Evolutionary conservation across 2,329 filamentous ascomycete genomes (phyloP).

Genomic region (Arthrinium phaeospermum): DNA sequence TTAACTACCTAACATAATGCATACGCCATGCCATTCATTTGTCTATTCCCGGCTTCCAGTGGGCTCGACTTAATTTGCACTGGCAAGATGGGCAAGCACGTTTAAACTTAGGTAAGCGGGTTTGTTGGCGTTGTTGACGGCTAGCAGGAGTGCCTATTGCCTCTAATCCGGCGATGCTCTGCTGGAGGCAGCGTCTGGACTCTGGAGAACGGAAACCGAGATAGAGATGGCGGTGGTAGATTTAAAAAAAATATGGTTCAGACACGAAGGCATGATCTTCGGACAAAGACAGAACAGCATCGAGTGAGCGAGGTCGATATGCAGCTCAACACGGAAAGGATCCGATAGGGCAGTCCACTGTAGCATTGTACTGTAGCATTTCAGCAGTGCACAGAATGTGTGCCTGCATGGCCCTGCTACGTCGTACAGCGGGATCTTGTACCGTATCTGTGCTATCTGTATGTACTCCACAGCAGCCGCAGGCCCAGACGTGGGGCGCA

Average conservation of each 20-base stretch:
- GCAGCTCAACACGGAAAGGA: not conserved
- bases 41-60: too few species aligned
- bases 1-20: too few species aligned
- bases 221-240: not conserved
- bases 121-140: too few species aligned
- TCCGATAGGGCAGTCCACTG: not conserved
- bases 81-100: too few species aligned
- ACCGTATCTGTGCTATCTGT: not conserved
- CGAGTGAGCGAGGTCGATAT: not conserved
- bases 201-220: not conserved
- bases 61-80: too few species aligned
- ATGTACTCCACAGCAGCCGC: not conserved
- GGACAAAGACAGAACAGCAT: too few species aligned
- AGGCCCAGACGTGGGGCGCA: not conserved
- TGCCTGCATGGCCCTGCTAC: not conserved
- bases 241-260: not conserved
- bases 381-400: not conserved
- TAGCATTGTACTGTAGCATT: not conserved
- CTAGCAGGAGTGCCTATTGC: not conserved
- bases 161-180: not conserved
- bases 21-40: too few species aligned
- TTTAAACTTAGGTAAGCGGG: too few species aligned
- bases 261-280: too few species aligned
- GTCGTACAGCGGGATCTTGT: not conserved
- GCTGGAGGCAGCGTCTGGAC: not conserved